A percentile compares a stretch with the other conserved stretches of the same genome.
Conservation (phyloP, 257 asterid species). For the Linaria vulgaris region DNA sequence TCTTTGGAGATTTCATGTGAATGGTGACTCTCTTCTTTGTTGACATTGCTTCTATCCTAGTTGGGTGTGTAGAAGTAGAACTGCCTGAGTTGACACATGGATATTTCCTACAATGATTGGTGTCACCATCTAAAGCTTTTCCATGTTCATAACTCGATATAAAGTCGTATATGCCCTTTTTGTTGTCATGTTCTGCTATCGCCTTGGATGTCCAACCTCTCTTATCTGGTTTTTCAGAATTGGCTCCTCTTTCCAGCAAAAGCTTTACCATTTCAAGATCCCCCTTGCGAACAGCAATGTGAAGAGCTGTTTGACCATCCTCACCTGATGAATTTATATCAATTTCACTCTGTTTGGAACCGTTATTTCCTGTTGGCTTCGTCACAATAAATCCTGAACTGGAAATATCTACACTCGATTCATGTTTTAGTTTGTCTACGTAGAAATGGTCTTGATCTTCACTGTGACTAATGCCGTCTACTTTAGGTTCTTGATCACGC, state of each 20-base stretch:
- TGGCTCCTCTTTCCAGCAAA: slow-evolving; percentile 52
- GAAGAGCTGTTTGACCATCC: slow-evolving; percentile 49
- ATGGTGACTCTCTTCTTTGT: slow-evolving; percentile 73
- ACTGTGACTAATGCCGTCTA: slow-evolving; percentile 20
- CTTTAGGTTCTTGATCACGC: slow-evolving; percentile 26
- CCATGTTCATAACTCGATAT: slow-evolving; percentile 36
- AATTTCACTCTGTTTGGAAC: slow-evolving; percentile 25
- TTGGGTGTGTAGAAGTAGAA: slow-evolving; percentile 30
- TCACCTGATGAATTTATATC: slow-evolving; percentile 37
- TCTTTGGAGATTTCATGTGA: slow-evolving; percentile 43
- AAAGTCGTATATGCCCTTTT: slow-evolving; percentile 43
- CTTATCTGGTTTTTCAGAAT: slow-evolving; percentile 40
- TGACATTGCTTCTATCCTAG: slow-evolving; percentile 26
- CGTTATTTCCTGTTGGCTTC: slow-evolving; percentile 23
- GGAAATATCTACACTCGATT: slow-evolving; percentile 23
- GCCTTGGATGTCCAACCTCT: slow-evolving; percentile 50
- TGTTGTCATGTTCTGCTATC: slow-evolving; percentile 37
- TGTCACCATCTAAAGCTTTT: slow-evolving; percentile 25
- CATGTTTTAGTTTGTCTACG: slow-evolving; percentile 18
- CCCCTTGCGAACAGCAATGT: slow-evolving; percentile 46
- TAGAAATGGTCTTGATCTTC: slow-evolving; percentile 21
- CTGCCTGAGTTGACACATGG: neutral
- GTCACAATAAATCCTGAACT: slow-evolving; percentile 27
- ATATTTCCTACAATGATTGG: slow-evolving; percentile 18
- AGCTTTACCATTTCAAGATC: slow-evolving; percentile 45